phyloP scores from a whole-genome alignment of 306 rosid species.

The Fragaria nilgerrensis region DNA sequence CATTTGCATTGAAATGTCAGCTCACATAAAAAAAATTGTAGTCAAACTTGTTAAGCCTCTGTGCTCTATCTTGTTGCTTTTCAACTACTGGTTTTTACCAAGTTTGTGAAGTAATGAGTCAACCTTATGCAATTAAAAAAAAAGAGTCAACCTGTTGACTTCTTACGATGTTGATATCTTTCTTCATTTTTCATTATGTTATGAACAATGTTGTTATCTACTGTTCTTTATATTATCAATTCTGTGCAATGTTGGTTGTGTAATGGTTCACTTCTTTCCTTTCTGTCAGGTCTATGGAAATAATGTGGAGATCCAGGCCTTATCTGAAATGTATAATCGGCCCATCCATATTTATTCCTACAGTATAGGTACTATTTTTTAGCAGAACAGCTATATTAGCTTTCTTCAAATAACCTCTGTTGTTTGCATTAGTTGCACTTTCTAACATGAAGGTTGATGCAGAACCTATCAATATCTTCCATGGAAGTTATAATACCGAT shows the following conservation, averaged over 20 bases:
- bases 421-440: not conserved
- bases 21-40: no score
- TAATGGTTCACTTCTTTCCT: slow-evolving; percentile 1
- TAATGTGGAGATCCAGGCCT: slow-evolving; percentile 91
- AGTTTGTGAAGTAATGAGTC: not conserved
- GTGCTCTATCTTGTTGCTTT: not conserved
- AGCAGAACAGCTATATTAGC: not conserved
- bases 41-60: not conserved
- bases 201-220: not conserved
- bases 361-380: slow-evolving; percentile 51
- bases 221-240: not conserved
- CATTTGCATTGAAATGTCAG: not conserved
- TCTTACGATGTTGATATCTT: not conserved
- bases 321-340: slow-evolving; percentile 93
- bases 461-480: slow-evolving; percentile 96
- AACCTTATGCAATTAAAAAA: not conserved
- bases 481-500: slow-evolving; percentile 79
- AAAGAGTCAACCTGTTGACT: not conserved
- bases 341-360: slow-evolving; percentile 91
- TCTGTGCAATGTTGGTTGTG: slow-evolving; percentile 11
- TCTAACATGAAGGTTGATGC: slow-evolving; percentile 35
- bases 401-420: not conserved
- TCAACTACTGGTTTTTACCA: not conserved
- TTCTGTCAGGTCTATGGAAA: slow-evolving; percentile 87
- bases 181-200: not conserved